A percentile compares a stretch with the other conserved stretches of the same genome.
These are phyloP conservation scores for Cubamyces lactineus DNA, from an alignment of 768 basidiomycete genomes.

Conservation along the genomic window DNA sequence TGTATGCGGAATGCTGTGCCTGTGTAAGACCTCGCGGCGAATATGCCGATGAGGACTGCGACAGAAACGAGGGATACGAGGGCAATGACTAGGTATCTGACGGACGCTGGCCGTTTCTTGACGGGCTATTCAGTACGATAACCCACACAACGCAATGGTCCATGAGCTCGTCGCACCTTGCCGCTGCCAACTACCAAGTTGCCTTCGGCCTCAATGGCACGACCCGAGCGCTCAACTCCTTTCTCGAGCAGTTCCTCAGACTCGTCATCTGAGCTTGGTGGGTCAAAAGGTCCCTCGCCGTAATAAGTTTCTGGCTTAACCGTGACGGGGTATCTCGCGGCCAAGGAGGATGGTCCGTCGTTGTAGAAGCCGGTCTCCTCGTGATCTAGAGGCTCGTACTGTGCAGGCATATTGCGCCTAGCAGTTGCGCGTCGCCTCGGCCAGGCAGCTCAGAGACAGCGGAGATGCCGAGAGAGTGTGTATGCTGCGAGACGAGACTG, in stretches of 20 bases:
- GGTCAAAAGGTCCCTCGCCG: constrained; percentile 75
- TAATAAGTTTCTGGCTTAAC: constrained; percentile 53
- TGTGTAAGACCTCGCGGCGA: constrained; percentile 76
- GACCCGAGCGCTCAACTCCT: constrained; percentile 36
- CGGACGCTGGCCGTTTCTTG: constrained; percentile 50
- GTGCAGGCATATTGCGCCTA: not conserved
- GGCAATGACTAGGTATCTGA: constrained; percentile 64
- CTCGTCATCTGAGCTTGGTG: constrained; percentile 81
- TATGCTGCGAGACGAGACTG: not conserved
- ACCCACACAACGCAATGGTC: too few species aligned
- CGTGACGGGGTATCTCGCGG: constrained; percentile 1
- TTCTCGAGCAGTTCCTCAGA: constrained; percentile 58
- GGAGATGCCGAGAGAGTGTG: not conserved
- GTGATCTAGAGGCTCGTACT: constrained; percentile 17
- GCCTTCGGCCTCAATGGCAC: constrained; percentile 33
- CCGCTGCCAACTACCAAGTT: constrained; percentile 40
- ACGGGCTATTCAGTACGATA: not conserved
- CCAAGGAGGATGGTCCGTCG: constrained; percentile 6
- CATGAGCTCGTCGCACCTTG: constrained; percentile 35
- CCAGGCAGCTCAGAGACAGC: not conserved
- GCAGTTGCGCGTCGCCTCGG: constrained; percentile 5
- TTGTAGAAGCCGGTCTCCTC: constrained; percentile 18
- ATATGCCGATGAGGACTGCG: constrained; percentile 71
- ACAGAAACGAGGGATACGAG: constrained; percentile 62
- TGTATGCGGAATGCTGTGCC: constrained; percentile 53